These are phyloP conservation scores for Fusarium begoniae DNA, from an alignment of 2,329 filamentous ascomycete species.

Conservation along the genomic window DNA sequence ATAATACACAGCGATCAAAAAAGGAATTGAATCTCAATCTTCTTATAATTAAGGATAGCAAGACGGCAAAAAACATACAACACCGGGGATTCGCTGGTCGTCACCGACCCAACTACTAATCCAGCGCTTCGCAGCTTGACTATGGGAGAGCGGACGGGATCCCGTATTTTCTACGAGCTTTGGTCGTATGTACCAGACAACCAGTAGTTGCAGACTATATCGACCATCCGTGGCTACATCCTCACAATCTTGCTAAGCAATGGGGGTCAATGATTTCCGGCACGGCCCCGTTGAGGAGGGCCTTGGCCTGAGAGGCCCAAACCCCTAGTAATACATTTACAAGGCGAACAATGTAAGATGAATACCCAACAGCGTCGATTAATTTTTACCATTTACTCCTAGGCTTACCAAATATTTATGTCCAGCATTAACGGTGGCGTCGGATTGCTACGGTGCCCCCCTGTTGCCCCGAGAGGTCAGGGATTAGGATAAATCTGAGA, in stretches of 20 bases:
- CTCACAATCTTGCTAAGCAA: background rate
- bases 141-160: conserved; percentile 24
- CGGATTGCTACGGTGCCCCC: background rate
- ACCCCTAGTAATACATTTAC: background rate
- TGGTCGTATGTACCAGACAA: background rate
- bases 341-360: background rate
- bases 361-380: background rate
- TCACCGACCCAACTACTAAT: conserved; percentile 29
- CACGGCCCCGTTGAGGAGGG: background rate
- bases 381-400: rapidly evolving
- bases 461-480: background rate
- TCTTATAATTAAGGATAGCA: rapidly evolving
- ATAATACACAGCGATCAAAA: background rate
- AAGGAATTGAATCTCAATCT: background rate
- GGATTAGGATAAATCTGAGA: background rate
- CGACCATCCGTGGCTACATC: rapidly evolving
- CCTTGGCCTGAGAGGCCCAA: background rate
- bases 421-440: background rate
- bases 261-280: background rate
- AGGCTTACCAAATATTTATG: rapidly evolving
- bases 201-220: rapidly evolving
- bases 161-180: conserved; percentile 17
- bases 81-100: conserved; percentile 21
- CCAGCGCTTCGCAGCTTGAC: conserved; percentile 20
- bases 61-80: background rate